phyloP scores from a whole-genome alignment of 495 filamentous ascomycete species.

The Lasiosphaeriaceae sp. region DNA sequence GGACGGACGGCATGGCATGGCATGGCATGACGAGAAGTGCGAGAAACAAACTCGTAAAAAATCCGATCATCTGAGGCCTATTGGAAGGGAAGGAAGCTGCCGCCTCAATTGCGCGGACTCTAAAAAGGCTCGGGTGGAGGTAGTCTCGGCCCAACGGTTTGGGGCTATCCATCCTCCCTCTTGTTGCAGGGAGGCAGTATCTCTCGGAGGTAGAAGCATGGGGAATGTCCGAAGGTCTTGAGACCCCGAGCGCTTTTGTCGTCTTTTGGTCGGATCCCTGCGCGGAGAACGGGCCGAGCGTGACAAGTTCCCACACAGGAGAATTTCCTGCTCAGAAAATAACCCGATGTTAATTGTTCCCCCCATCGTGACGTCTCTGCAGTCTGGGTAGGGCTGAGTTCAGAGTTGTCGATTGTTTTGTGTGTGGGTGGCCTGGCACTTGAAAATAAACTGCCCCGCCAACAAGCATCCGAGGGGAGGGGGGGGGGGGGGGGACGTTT shows the following conservation, averaged over 20 bases:
- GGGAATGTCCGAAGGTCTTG: constrained; percentile 33
- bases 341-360: background rate
- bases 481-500: background rate
- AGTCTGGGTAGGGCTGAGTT: too few species aligned
- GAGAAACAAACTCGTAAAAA: background rate
- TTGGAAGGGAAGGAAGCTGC: too few species aligned
- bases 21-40: background rate
- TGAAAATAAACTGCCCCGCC: background rate
- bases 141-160: background rate
- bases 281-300: background rate
- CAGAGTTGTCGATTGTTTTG: too few species aligned
- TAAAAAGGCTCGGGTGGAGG: background rate
- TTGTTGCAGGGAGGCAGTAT: background rate
- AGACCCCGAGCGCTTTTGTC: too few species aligned
- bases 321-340: too few species aligned
- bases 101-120: too few species aligned
- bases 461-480: too few species aligned
- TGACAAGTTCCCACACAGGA: too few species aligned
- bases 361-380: too few species aligned
- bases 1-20: too few species aligned
- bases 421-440: too few species aligned
- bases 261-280: too few species aligned
- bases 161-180: background rate
- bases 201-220: constrained; percentile 13
- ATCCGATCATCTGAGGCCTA: background rate